Evolutionary conservation across 2,329 filamentous ascomycete genomes (phyloP), one percentile per base, ranked within the genome.

Genomic region (Mycosphaerella arachidis): DNA sequence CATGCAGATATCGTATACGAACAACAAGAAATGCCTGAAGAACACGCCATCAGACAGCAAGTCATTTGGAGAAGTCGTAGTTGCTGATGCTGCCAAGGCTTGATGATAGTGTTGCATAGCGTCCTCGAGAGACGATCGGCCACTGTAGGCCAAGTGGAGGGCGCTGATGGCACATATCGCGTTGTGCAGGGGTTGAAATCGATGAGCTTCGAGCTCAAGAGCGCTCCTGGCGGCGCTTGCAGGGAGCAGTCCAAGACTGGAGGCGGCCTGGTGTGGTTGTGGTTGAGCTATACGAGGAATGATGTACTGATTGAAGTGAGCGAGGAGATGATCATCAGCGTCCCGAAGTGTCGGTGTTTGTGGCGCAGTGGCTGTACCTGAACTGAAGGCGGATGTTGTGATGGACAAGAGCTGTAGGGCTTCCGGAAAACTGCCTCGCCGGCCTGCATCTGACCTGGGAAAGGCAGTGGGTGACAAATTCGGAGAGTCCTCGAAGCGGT

Each of bases 91-190:
- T 5, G 67, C 67, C 27, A 84, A 76, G 2, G 81, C 79, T 66
- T 81, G 76, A 53, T 83, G 78, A 65, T 85, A 84, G 66, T 84
- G 81, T 61, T 83, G 79, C 51, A 83, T 71, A 10, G 80, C 78
- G 64, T 81, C 77, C 58, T 82, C 74, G 55, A 77, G 75, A 7
- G 68, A 67, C 30, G 75, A 74, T 30, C 74, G 76, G 33, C 78
- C 76, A 63, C 75, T 77, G 55, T 78, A 76, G 24, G 78, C 76
- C 48, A 83, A 73, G 65, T 80, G 82, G 48, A 84, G 75, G 18
- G 81, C 81, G 27, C 81, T 81, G n/a, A 85, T 71, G 4, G 82
- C 82, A 74, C 83, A 82, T 63, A 85, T 83, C 7, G 83, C 82
- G 67, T 84, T 80, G 53, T 81, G 79, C 56, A 85, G 76, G 33